These are phyloP conservation scores for Phytomonas serpens DNA, from an alignment of 208 protist genomes.

Conservation along the genomic window DNA sequence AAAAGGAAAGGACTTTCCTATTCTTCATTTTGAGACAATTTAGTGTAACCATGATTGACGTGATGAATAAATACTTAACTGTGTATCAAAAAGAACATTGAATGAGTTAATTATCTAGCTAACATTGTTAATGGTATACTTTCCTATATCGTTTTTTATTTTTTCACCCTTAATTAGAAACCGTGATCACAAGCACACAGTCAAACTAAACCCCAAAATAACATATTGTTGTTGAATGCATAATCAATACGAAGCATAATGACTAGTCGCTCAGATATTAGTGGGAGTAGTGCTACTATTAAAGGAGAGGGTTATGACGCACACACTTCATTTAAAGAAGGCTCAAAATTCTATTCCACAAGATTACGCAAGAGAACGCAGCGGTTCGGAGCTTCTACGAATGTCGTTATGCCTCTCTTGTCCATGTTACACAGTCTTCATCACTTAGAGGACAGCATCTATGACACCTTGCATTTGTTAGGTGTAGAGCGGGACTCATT, in stretches of 20 bases:
- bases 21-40: neutral
- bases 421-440: slow-evolving; percentile 49
- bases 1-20: neutral
- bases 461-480: slow-evolving; percentile 22
- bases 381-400: slow-evolving; percentile 32
- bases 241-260: neutral
- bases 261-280: neutral
- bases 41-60: neutral
- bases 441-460: slow-evolving; percentile 29
- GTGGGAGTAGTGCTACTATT: neutral
- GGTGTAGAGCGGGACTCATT: slow-evolving; percentile 20
- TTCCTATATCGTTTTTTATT: slow-evolving; percentile 15
- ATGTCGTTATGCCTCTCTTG: slow-evolving; percentile 59
- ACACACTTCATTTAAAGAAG: neutral
- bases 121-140: neutral
- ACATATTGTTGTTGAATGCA: neutral
- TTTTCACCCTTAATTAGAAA: neutral
- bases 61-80: neutral
- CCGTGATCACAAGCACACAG: neutral
- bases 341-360: neutral
- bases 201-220: neutral
- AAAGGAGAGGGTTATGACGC: neutral
- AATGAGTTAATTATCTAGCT: neutral
- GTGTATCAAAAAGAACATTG: neutral
- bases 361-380: slow-evolving; percentile 8